These are phyloP conservation scores for Neckera pumila DNA, from an alignment of 225 moss, liverwort and hornwort genomes.

Conservation along the genomic window DNA sequence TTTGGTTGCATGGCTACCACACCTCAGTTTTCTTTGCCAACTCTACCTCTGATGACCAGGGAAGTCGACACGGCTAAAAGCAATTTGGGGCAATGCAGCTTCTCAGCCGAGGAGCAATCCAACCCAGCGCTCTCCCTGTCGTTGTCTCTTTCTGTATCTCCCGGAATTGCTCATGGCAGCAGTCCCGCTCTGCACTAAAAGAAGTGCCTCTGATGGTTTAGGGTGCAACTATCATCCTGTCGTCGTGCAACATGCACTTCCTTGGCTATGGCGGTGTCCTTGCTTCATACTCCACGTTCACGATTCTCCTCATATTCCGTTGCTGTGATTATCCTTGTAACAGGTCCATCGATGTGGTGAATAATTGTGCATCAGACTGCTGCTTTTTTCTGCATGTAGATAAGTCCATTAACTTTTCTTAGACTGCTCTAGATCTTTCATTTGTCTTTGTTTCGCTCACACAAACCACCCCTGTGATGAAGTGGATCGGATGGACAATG, in stretches of 20 bases:
- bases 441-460: background rate
- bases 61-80: background rate
- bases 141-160: constrained; percentile 10
- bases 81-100: background rate
- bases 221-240: background rate
- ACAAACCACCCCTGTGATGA: background rate
- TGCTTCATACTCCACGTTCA: no score
- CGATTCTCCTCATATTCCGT: no score
- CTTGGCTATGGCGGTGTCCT: no score
- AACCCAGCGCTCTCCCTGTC: constrained; percentile 21
- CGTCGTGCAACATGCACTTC: background rate
- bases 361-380: background rate
- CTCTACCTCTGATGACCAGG: constrained; percentile 4
- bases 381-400: background rate
- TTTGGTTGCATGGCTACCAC: constrained; percentile 25
- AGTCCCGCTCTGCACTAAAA: background rate
- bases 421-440: background rate
- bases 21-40: background rate
- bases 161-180: background rate
- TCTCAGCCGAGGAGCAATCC: background rate
- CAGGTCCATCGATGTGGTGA: background rate
- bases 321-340: background rate
- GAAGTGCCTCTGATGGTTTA: background rate
- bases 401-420: background rate
- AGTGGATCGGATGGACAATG: background rate